Base-by-base conservation (phyloP, 176 grass and related monocot genomes). In the Carex cristatella region DNA sequence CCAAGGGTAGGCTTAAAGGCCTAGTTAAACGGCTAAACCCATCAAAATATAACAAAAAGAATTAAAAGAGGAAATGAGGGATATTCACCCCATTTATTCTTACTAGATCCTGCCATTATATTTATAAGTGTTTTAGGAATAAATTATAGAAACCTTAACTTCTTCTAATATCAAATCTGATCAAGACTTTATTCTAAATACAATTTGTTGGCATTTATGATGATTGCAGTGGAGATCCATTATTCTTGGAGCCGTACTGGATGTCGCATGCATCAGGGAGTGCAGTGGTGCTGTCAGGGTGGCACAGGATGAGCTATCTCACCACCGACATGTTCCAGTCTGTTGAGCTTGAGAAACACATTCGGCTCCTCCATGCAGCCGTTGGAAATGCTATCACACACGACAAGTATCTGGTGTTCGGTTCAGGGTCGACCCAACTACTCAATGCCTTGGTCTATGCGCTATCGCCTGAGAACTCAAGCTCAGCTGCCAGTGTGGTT, bases 231-330 rank as follows among this genome's bases (percentile, higher is more conserved):
- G 91, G 86, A 15, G 74, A 93, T 89, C 92, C 90, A 13, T 15
- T 94, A 84, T 97, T 97, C 82, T 48, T 98, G 87, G 91, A 94
- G 86, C 91, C 95, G 2, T 94, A 91, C 82, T 93, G 95, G 95
- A 77, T 64, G 82, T 88, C 30, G n/a, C 95, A 98, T 54, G 88
- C 91, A 19, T 84, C 80, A 5, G 68, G 61, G 60, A 85, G 91
- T 72, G 88, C 89, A 23, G 88, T 98, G 48, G 79, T 98, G 4
- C 1, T 98, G 12, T 90, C 92, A 8, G 95, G 91, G 40, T 94
- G 92, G 92, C 92, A 94, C 61, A 87, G 89, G 73, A 80, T 94
- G 95, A 90, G 92, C 83, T 92, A 91, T 79, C 0, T 0, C 4
- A 37, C 90, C 54, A 88, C 84, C 19, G 35, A 80, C 18, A 4